Base-by-base conservation (phyloP, 805 yeast genomes). In the Candida wancherniae region DNA sequence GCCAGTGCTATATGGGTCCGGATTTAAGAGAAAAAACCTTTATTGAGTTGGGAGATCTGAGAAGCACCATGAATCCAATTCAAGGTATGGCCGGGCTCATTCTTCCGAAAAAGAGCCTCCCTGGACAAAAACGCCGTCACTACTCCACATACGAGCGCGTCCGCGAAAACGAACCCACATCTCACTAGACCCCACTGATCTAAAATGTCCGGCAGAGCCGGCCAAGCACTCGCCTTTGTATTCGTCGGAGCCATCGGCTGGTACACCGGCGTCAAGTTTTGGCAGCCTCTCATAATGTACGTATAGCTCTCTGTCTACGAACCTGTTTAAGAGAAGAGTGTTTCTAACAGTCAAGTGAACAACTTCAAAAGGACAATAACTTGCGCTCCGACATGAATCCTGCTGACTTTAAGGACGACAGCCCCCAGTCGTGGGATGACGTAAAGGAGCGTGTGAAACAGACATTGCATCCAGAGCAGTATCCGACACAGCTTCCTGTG, bases 281-380 rank as follows among this genome's bases (percentile, higher is more conserved):
- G 84, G 63, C 79, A 79, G 44, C 94, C 94, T 2, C 53, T 83
- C 11, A 71, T 83, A 3, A 69, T 82, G 78, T 73, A 63, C 48
- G 80, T 71, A 28, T 15, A 12, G 11, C 9, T 16, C 9, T 16
- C n/a, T 12, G 11, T 10, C 13, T 8, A 12, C 14, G n/a, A 9
- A 14, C 15, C 15, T 14, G 4, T 8, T 3, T 12, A 6, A 14
- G 4, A 22, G 22, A 11, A 20, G 29, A 3, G 14, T 11, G 10
- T 18, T 17, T 17, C 33, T 12, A 28, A 45, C 45, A 29, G 28
- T 35, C 33, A 6, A 4, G 79, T 18, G 87, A 79, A 27, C 80
- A 71, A 40, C 62, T 83, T 36, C 65, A 69, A 44, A 72, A 76
- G 47, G 86, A 80, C 39, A 84, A 85, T 2, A 69, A 69, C 36